Conservation (phyloP, 495 filamentous ascomycete species). For the Chaetomium tenue region DNA sequence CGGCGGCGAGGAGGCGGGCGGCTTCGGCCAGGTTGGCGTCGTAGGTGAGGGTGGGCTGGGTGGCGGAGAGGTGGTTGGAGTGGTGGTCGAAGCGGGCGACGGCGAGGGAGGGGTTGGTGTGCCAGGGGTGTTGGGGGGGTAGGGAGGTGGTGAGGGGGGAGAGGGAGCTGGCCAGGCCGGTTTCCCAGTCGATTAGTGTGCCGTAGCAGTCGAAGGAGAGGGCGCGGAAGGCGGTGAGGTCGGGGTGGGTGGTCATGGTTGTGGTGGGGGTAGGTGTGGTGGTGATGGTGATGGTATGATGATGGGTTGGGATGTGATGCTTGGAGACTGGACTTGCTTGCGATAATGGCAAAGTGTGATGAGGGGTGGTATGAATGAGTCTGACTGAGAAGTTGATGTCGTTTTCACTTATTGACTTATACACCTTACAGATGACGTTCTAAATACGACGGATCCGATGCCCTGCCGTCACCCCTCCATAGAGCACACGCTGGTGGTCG, state of each 20-base stretch:
- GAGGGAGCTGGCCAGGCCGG: constrained; percentile 35
- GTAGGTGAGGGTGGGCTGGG: constrained; percentile 57
- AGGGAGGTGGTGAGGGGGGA: constrained; percentile 45
- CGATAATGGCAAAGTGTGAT: background rate
- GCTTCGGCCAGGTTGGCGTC: constrained; percentile 52
- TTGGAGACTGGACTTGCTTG: background rate
- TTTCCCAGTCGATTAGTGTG: constrained; percentile 78
- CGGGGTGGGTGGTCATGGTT: constrained; percentile 2
- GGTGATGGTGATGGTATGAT: background rate
- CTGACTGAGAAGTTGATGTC: too few species aligned
- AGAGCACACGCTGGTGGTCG: background rate
- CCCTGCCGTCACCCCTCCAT: background rate
- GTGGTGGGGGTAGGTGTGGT: background rate
- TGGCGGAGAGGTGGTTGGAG: constrained; percentile 41
- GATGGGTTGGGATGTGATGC: background rate
- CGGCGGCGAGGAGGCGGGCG: constrained; percentile 47
- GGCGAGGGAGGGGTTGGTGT: constrained; percentile 36
- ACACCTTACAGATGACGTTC: background rate
- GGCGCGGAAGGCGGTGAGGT: constrained; percentile 37
- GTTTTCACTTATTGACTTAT: background rate
- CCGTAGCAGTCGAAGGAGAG: constrained; percentile 85
- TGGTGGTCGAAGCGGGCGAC: constrained; percentile 37
- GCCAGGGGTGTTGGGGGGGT: constrained; percentile 43
- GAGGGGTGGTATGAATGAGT: too few species aligned
- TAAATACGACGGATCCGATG: background rate